Base-by-base conservation (phyloP, 176 grass and related monocot species). In the Zoysia pacifica region DNA sequence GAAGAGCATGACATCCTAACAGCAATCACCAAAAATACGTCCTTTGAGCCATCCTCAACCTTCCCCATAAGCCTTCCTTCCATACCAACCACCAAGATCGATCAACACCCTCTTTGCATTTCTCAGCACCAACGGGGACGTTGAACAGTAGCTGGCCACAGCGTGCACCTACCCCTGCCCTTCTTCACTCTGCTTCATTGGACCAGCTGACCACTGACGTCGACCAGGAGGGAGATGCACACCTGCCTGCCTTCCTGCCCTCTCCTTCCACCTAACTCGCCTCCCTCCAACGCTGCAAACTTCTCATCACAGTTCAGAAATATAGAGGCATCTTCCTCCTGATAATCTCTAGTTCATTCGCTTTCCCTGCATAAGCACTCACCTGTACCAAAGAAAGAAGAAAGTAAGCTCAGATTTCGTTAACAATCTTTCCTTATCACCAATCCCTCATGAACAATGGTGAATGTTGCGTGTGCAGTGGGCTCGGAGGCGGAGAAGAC, bases 381-480 rank as follows among this genome's bases (percentile, higher is more conserved):
- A 16, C 63, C 5, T 42, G 13, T 16, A 2, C 13, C 11, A 8
- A 66, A 40, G 12, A 8, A 66, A 40, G 55, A 60, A 42, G 41
- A 41, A 65, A 66, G 63, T 41, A 42, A 66, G 62, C 16, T 40
- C 4, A 40, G 14, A 0, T 5, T 65, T 6, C 62, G 6, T 41
- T 41, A 5, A 1, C n/a, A 28, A 60, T 20, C n/a, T 41, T 65
- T 40, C 62, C 62, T 4, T 13, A 12, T 14, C 1, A 14, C 36
- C 11, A 63, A 38, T 63, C 3, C 12, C 3, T 38, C 35, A 13
- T 37, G 61, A 63, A 13, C 10, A 63, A 12, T 39, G 8, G 37
- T 36, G 11, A 13, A 64, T 9, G 70, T 19, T 72, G 58, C 9
- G 28, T 43, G 40, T 28, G 3, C 48, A 89, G 87, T 89, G 87